A percentile compares a stretch with the other conserved stretches of the same genome.
Conservation (phyloP, 1,284 basidiomycete genomes). For the Macrocystidia cucumis region DNA sequence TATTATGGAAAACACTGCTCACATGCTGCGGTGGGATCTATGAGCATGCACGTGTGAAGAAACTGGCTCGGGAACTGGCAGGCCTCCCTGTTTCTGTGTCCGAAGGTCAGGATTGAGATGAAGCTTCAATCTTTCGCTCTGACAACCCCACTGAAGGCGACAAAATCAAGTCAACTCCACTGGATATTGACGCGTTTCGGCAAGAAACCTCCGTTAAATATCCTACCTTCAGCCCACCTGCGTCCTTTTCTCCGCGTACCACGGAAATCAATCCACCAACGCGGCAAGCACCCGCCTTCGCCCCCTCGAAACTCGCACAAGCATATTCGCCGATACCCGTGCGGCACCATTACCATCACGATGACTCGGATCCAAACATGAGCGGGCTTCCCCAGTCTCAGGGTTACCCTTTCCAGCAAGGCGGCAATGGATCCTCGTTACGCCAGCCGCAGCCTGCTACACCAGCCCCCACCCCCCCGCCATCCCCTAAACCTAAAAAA, state of each 20-base stretch:
- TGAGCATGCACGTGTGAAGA: slow-evolving; percentile 82
- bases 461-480: slow-evolving; percentile 86
- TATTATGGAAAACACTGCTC: slow-evolving; percentile 93
- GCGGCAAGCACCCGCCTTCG: slow-evolving; percentile 28
- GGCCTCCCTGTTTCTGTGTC: slow-evolving; percentile 60
- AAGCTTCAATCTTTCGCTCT: not conserved
- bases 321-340: slow-evolving; percentile 89
- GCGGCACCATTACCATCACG: slow-evolving; percentile 88
- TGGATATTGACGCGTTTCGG: slow-evolving; percentile 83
- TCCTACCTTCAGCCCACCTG: slow-evolving; percentile 69
- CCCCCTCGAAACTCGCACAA: slow-evolving; percentile 70
- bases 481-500: slow-evolving; percentile 90
- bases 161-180: slow-evolving; percentile 74
- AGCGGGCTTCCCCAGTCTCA: slow-evolving; percentile 22
- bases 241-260: slow-evolving; percentile 10
- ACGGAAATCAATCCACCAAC: slow-evolving; percentile 30
- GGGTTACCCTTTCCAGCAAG: slow-evolving; percentile 34
- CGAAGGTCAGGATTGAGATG: slow-evolving; percentile 36
- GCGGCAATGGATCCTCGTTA: slow-evolving; percentile 39
- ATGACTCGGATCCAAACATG: slow-evolving; percentile 50
- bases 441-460: slow-evolving; percentile 64
- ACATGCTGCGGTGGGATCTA: slow-evolving; percentile 90
- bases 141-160: slow-evolving; percentile 14
- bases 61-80: slow-evolving; percentile 77
- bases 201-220: slow-evolving; percentile 91